phyloP scores from a whole-genome alignment of 2,329 filamentous ascomycete species.

The Curvularia eragrostidis region DNA sequence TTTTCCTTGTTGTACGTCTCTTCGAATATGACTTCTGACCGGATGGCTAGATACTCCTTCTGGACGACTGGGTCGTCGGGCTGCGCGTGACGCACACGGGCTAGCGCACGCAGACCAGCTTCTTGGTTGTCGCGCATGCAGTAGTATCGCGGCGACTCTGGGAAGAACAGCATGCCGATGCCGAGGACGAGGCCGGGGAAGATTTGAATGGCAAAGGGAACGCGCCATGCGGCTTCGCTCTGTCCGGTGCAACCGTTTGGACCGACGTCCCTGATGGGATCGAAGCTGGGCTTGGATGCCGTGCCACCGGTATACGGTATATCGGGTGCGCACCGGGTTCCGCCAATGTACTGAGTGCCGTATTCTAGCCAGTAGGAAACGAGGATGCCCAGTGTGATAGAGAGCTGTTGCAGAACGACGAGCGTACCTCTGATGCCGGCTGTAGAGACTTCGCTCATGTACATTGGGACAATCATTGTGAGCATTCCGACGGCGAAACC shows the following conservation, averaged over 20 bases:
- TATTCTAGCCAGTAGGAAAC: constrained; percentile 32
- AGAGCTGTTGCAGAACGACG: constrained; percentile 30
- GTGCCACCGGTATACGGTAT: constrained; percentile 58
- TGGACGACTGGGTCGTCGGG: constrained; percentile 63
- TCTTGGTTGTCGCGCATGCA: constrained; percentile 48
- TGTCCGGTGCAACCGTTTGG: constrained; percentile 31
- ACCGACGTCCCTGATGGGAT: constrained; percentile 28
- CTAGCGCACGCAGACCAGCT: constrained; percentile 56
- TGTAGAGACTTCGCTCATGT: constrained; percentile 33
- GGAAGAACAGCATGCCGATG: constrained; percentile 58
- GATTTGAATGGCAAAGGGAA: constrained; percentile 81
- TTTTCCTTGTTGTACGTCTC: constrained; percentile 47
- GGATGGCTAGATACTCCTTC: constrained; percentile 65
- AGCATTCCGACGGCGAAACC: constrained; percentile 32
- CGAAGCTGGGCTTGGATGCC: constrained; percentile 48
- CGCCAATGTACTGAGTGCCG: constrained; percentile 31
- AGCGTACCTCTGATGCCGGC: constrained; percentile 30
- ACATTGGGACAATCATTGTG: constrained; percentile 34
- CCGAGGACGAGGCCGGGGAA: constrained; percentile 78
- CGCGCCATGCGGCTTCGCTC: constrained; percentile 60
- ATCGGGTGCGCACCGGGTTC: constrained; percentile 54
- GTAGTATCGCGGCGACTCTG: constrained; percentile 37
- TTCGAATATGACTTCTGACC: constrained; percentile 63
- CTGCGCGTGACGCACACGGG: constrained; percentile 54
- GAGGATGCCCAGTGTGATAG: constrained; percentile 30